Evolutionary conservation across 2,329 filamentous ascomycete species (phyloP), one percentile per base, ranked within the genome.

Genomic region (Penicillium olsonii): DNA sequence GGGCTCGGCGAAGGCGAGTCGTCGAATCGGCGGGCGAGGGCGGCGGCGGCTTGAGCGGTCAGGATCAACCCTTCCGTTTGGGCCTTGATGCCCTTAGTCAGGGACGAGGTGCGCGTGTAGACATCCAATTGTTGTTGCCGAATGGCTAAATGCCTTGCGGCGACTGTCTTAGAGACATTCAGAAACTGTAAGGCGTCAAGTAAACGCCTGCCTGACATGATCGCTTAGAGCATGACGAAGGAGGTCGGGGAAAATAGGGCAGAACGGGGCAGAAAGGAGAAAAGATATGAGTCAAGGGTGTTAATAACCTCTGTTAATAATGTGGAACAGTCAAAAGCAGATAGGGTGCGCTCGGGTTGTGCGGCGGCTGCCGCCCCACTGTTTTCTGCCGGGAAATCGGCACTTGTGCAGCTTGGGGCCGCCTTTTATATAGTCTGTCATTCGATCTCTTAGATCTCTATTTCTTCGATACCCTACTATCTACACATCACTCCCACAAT

Each of bases 111-210:
- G 57, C 80, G 77, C 42, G 74, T 83, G 68, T 82, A 87, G 40
- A 83, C 68, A 64, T 87, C 81, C 60, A 85, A 73, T 66, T 88
- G 84, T 46, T 79, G 77, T 45, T 78, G 75, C 18, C 83, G 82
- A 41, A 86, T 76, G 35, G 72, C 73, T 48, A 84, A 68, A 64
- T 87, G 84, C 67, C 84, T 81, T 70, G 71, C 77, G 62, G 85
- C 87, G 53, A 92, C 79, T 27, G 81, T 81, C 52, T 84, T 82
- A 42, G 87, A 86, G 66, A 84, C 87, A 75, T 80, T 84, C 68
- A 87, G 78, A 56, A 92, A 77, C 53, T 85, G 82, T 59, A 85
- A 83, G 61, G 87, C 75, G 74, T 92, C 88, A 66, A 91, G 65
- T 79, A 83, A 73, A 82, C 85, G 73, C 80, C 82, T 78, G 49